Base-by-base conservation (phyloP, 768 basidiomycete species). In the Macrocybe gigantea region DNA sequence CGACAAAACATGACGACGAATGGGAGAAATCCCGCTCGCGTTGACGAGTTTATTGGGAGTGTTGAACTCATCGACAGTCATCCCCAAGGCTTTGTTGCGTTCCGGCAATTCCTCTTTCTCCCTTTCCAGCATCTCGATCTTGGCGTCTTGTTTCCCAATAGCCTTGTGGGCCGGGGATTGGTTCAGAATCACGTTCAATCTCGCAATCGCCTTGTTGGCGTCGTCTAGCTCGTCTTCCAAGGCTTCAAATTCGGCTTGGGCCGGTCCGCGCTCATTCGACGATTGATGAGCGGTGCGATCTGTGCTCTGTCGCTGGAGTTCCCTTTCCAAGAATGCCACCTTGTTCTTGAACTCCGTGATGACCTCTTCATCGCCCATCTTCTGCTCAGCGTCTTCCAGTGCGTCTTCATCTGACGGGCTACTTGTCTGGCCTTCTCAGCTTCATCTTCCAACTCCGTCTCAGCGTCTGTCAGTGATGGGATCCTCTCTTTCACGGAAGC, bases 121-220 rank as follows among this genome's bases (percentile, higher is more conserved):
- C 52, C 74, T 74, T 65, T 91, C 85, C 47, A 95, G 68, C 53
- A 82, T 72, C 56, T 86, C 82, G 39, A 93, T 83, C 61, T 79
- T 82, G 30, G 79, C 68, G 39, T 93, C 87, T 11, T 83, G 85
- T 51, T 78, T 80, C 15, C 87, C 85, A 48, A 93, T 79, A 0
- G 90, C 87, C 56, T 83, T 85, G 9, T 82, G 76, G 46, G 82
- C 83, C 12, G 85, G 87, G n/a, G 83, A 88, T 52, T 88, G 84
- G 32, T 74, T 75, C 38, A 92, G 68, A 33, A 86, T 58, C 0
- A 78, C 73, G n/a, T 74, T 77, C 38, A 93, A 67, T 35, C 79
- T 75, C 0, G 82, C 84, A 49, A 90, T 84, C 61, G 92, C 88
- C 57, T 68, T 79, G 59, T 89, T 72, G 0, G 91, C 89, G 0